A percentile compares a stretch with the other conserved stretches of the same genome.
phyloP scores from a whole-genome alignment of 768 basidiomycete species.

The Boletus bicolor region DNA sequence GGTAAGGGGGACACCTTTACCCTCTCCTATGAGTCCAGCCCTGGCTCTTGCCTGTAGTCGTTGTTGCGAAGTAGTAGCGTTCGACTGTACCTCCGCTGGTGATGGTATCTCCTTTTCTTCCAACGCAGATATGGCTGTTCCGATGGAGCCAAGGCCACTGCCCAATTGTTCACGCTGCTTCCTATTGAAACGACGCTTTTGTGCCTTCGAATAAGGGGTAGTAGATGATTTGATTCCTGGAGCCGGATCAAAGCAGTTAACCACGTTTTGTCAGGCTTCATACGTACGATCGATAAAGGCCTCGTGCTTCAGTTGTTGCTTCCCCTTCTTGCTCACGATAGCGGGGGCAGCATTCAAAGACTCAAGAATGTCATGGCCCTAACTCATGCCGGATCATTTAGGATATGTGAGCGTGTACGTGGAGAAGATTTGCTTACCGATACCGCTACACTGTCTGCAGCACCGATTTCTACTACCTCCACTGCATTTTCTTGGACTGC shows the following conservation, averaged over 20 bases:
- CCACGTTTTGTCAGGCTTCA: background rate
- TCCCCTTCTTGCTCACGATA: conserved; percentile 59
- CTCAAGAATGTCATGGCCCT: conserved; percentile 47
- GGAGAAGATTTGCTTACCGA: conserved; percentile 37
- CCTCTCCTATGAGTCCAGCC: conserved; percentile 63
- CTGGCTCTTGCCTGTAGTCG: conserved; percentile 26
- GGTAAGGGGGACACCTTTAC: conserved; percentile 55
- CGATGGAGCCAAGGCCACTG: conserved; percentile 48
- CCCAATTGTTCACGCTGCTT: conserved; percentile 61
- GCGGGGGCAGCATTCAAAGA: conserved; percentile 30
- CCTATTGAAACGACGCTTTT: conserved; percentile 65
- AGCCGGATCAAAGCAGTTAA: background rate
- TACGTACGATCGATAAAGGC: conserved; percentile 62
- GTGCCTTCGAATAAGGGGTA: conserved; percentile 68
- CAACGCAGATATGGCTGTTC: conserved; percentile 53
- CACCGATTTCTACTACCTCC: conserved; percentile 47
- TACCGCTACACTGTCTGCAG: conserved; percentile 27
- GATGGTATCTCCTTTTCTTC: conserved; percentile 35
- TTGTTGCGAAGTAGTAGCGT: conserved; percentile 17
- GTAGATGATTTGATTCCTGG: conserved; percentile 48
- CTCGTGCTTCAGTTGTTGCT: conserved; percentile 61
- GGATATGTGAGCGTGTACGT: background rate
- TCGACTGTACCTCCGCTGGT: conserved; percentile 11
- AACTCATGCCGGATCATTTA: background rate
- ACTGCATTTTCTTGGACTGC: conserved; percentile 48